Conservation (phyloP, 345 rosid species). For the Salix caprea region DNA sequence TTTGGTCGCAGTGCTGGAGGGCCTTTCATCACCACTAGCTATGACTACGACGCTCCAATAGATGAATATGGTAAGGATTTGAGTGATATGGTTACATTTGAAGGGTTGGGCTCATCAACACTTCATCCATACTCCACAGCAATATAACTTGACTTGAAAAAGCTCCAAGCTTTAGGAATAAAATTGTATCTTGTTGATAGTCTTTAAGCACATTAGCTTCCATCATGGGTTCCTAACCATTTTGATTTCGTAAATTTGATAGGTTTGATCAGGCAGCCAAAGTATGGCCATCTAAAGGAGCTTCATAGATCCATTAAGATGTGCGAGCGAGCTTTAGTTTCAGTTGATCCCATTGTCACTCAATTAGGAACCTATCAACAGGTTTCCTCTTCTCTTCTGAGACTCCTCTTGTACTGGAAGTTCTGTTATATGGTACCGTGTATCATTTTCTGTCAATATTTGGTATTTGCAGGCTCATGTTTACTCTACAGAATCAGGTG, state of each 20-base stretch:
- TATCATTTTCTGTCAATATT: slow-evolving; percentile 18
- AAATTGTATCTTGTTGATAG: not conserved
- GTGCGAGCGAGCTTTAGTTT: slow-evolving; percentile 81
- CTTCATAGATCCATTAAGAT: slow-evolving; percentile 91
- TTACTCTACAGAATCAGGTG: slow-evolving; percentile 72
- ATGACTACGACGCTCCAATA: slow-evolving; percentile 93
- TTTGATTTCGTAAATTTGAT: not conserved
- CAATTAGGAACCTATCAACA: slow-evolving; percentile 84
- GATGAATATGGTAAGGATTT: slow-evolving; percentile 84
- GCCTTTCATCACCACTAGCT: slow-evolving; percentile 94
- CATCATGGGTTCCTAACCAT: not conserved
- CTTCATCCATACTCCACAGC: not conserved
- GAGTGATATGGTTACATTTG: not conserved
- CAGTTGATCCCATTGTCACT: slow-evolving; percentile 76
- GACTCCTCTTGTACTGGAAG: slow-evolving; percentile 1
- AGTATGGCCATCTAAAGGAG: slow-evolving; percentile 95
- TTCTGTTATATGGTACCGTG: not conserved
- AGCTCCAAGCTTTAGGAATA: not conserved
- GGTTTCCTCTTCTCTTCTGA: slow-evolving; percentile 31
- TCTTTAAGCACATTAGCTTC: not conserved
- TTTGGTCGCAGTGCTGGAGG: slow-evolving; percentile 99
- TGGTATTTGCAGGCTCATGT: slow-evolving; percentile 59
- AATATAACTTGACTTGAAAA: not conserved
- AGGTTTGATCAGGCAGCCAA: slow-evolving; percentile 96
- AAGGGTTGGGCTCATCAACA: not conserved